Percentiles rank a stretch among this genome's conserved stretches.
These are phyloP conservation scores for Phaeolepiota aurea DNA, from an alignment of 768 basidiomycete species.

Conservation along the genomic window DNA sequence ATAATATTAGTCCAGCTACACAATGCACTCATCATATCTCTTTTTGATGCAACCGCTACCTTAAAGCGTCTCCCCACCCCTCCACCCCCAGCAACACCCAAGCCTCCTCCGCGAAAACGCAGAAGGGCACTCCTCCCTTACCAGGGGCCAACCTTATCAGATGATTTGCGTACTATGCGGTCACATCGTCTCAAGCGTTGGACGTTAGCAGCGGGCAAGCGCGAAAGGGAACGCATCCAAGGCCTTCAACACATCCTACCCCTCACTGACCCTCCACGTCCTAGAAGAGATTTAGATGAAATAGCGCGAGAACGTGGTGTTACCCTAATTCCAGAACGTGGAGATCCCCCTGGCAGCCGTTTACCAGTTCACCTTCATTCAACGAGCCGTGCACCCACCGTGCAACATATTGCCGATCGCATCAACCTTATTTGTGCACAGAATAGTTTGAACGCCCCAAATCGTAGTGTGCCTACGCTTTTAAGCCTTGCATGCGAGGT, in stretches of 20 bases:
- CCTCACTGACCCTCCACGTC: conserved; percentile 30
- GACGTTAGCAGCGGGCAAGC: conserved; percentile 62
- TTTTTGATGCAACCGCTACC: conserved; percentile 69
- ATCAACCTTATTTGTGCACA: conserved; percentile 79
- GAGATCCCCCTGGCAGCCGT: conserved; percentile 65
- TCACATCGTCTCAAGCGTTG: conserved; percentile 66
- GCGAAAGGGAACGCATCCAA: conserved; percentile 68
- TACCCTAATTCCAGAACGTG: conserved; percentile 52
- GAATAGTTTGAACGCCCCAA: conserved; percentile 55
- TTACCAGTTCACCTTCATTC: conserved; percentile 69
- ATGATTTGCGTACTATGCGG: conserved; percentile 45
- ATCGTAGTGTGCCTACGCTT: conserved; percentile 54
- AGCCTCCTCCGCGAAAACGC: conserved; percentile 57
- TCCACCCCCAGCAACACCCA: conserved; percentile 53
- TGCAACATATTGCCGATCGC: conserved; percentile 72
- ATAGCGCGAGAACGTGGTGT: conserved; percentile 66
- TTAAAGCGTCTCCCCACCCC: conserved; percentile 62
- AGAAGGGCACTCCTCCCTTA: conserved; percentile 66
- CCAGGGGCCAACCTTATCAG: conserved; percentile 52
- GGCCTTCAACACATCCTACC: conserved; percentile 33
- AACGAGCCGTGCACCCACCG: conserved; percentile 59
- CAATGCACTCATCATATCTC: conserved; percentile 75
- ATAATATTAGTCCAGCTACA: conserved; percentile 58
- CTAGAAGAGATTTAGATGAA: conserved; percentile 51
- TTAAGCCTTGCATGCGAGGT: conserved; percentile 79